Percentiles rank a stretch among this genome's conserved stretches.
Evolutionary conservation across 176 grass and related monocot species (phyloP).

Genomic region (Puccinellia tenuiflora): DNA sequence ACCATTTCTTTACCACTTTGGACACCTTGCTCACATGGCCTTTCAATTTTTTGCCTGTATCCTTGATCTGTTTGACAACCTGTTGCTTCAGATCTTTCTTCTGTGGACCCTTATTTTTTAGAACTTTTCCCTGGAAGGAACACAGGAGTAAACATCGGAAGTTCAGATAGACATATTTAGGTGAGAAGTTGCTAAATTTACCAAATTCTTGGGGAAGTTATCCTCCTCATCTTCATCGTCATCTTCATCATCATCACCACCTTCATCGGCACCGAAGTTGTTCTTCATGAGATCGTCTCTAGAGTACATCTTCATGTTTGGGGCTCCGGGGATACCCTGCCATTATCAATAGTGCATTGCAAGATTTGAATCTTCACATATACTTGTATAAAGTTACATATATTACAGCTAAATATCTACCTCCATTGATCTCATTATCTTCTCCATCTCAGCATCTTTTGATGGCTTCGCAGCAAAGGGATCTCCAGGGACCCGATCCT

Average conservation of each 20-base stretch:
- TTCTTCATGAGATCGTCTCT: slow-evolving; percentile 93
- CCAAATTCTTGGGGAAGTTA: slow-evolving; percentile 67
- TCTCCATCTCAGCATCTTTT: slow-evolving; percentile 92
- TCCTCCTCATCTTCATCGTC: slow-evolving; percentile 71
- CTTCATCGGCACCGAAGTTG: slow-evolving; percentile 61
- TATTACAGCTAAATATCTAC: slow-evolving; percentile 26
- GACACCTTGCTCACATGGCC: slow-evolving; percentile 58
- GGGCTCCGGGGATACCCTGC: slow-evolving; percentile 81
- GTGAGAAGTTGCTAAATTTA: slow-evolving; percentile 21
- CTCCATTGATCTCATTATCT: slow-evolving; percentile 84
- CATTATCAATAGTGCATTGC: slow-evolving; percentile 4
- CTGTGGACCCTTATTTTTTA: slow-evolving; percentile 55
- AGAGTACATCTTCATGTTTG: slow-evolving; percentile 97
- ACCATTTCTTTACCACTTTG: slow-evolving; percentile 72
- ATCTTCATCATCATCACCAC: slow-evolving; percentile 56
- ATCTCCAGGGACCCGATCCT: slow-evolving; percentile 81
- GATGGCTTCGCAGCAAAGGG: slow-evolving; percentile 80
- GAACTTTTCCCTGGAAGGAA: slow-evolving; percentile 54
- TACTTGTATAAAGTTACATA: not conserved
- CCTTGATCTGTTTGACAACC: slow-evolving; percentile 46
- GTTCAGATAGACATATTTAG: not conserved
- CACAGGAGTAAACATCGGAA: not conserved
- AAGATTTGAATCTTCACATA: not conserved
- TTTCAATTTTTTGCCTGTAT: slow-evolving; percentile 67
- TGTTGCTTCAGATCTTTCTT: slow-evolving; percentile 76